Evolutionary conservation across 1,139 yeast species (phyloP).

Genomic region (Hyphopichia fennica): DNA sequence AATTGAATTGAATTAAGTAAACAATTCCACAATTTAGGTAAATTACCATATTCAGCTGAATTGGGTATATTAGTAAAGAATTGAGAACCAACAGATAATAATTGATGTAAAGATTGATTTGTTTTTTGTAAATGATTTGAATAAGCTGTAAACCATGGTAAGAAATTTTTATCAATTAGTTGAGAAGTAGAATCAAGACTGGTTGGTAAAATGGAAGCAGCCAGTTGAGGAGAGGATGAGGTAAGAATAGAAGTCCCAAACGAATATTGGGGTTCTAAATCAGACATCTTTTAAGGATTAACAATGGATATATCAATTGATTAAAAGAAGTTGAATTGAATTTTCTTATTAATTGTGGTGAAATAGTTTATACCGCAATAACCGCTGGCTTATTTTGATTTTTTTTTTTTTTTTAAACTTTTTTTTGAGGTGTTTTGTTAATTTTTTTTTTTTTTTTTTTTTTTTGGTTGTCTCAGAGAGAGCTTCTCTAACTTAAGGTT

Average conservation of each 20-base stretch:
- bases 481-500: no score
- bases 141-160: conserved; percentile 56
- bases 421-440: no score
- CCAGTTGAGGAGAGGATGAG: conserved; percentile 43
- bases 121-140: conserved; percentile 49
- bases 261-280: conserved; percentile 13
- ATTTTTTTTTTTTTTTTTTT: no score
- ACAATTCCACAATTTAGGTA: conserved; percentile 59
- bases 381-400: no score
- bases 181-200: conserved; percentile 26
- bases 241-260: conserved; percentile 46
- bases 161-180: conserved; percentile 34
- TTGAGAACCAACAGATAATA: conserved; percentile 45
- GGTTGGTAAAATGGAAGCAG: conserved; percentile 41
- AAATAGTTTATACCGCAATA: no score
- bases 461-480: no score
- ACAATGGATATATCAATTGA: not conserved
- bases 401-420: no score
- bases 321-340: not conserved
- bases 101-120: conserved; percentile 49
- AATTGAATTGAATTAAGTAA: conserved; percentile 51
- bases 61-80: conserved; percentile 26
- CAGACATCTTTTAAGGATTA: not conserved
- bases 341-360: no score
- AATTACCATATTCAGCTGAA: conserved; percentile 52